Evolutionary conservation across 768 basidiomycete species (phyloP).

Genomic region (Boletales sp.): DNA sequence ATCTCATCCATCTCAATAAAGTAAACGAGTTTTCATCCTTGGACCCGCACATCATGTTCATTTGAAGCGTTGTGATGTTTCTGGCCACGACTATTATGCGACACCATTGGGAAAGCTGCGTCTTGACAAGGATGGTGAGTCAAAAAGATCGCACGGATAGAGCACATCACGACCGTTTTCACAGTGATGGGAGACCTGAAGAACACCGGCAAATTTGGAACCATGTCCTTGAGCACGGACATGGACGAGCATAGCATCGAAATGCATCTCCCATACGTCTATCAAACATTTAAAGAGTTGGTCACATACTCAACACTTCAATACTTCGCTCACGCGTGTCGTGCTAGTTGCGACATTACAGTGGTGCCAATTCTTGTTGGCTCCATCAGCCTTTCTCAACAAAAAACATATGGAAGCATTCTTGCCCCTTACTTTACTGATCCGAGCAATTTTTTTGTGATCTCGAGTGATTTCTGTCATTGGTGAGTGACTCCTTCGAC

Average conservation of each 20-base stretch:
- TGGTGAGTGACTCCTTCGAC: slow-evolving; percentile 53
- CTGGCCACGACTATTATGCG: slow-evolving; percentile 69
- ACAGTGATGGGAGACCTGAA: slow-evolving; percentile 16
- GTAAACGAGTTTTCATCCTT: slow-evolving; percentile 89
- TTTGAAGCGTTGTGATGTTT: slow-evolving; percentile 82
- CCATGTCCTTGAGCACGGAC: slow-evolving; percentile 65
- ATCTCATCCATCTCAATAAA: slow-evolving; percentile 30
- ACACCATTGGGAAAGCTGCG: slow-evolving; percentile 85
- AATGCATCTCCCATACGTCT: slow-evolving; percentile 93
- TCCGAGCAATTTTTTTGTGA: slow-evolving; percentile 80
- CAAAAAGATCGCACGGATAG: background rate
- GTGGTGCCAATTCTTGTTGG: slow-evolving; percentile 94
- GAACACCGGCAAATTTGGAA: slow-evolving; percentile 48
- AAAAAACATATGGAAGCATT: slow-evolving; percentile 61
- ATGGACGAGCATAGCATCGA: slow-evolving; percentile 97
- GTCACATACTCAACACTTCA: slow-evolving; percentile 7
- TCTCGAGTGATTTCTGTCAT: slow-evolving; percentile 98
- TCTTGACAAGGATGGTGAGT: slow-evolving; percentile 76
- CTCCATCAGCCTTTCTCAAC: slow-evolving; percentile 55
- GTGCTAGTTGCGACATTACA: slow-evolving; percentile 60
- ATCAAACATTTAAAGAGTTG: slow-evolving; percentile 81
- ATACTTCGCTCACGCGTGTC: slow-evolving; percentile 3
- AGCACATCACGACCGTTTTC: slow-evolving; percentile 5
- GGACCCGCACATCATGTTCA: slow-evolving; percentile 95
- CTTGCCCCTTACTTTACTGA: slow-evolving; percentile 78